Conservation (phyloP, 2,329 filamentous ascomycete genomes). For the Trichophyton mentagrophytes region DNA sequence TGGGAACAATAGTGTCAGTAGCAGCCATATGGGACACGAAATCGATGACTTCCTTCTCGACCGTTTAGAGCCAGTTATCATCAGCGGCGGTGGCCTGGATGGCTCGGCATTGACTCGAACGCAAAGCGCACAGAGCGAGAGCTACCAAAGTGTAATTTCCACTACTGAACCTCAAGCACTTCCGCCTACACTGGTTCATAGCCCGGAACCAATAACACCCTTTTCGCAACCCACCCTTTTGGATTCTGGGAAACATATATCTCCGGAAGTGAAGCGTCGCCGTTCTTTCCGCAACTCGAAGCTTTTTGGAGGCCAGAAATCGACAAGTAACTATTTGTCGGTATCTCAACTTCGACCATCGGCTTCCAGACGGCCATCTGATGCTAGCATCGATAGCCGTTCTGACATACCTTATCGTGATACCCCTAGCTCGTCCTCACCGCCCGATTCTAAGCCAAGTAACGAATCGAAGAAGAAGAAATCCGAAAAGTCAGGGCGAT, state of each 20-base stretch:
- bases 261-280: slow-evolving; percentile 13
- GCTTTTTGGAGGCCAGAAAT: slow-evolving; percentile 16
- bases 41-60: slow-evolving; percentile 38
- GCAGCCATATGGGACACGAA: slow-evolving; percentile 27
- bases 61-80: slow-evolving; percentile 38
- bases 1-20: slow-evolving; percentile 31
- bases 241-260: background rate
- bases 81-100: slow-evolving; percentile 33
- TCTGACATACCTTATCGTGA: background rate
- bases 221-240: background rate
- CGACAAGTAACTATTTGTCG: background rate
- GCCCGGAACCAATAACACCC: slow-evolving; percentile 23
- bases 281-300: slow-evolving; percentile 19
- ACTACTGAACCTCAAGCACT: slow-evolving; percentile 1
- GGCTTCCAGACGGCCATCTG: background rate
- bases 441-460: background rate
- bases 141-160: slow-evolving; percentile 23
- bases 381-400: background rate
- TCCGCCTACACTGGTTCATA: slow-evolving; percentile 14
- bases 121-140: slow-evolving; percentile 31
- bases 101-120: slow-evolving; percentile 24
- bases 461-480: slow-evolving; percentile 18
- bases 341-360: background rate
- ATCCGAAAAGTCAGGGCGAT: slow-evolving; percentile 33
- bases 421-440: slow-evolving; percentile 7